Evolutionary conservation across 2,329 filamentous ascomycete genomes (phyloP).

Genomic region (Stachybotrys chartarum): DNA sequence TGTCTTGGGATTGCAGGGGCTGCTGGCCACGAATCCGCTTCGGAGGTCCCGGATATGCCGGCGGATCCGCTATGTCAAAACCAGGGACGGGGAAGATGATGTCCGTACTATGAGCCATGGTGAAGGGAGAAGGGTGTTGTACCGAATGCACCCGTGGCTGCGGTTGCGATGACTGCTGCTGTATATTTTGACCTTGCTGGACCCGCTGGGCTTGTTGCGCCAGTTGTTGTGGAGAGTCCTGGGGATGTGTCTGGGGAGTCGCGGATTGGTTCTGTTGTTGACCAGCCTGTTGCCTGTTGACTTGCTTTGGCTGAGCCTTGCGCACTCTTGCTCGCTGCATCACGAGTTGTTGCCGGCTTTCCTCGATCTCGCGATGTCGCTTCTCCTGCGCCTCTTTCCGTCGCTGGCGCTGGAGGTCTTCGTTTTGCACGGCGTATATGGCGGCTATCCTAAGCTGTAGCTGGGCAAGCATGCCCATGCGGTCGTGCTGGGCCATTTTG

Average conservation of each 20-base stretch:
- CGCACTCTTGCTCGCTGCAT: constrained; percentile 15
- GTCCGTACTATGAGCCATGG: constrained; percentile 8
- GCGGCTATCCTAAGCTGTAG: constrained; percentile 34
- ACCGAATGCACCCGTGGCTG: constrained; percentile 11
- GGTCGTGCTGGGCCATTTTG: constrained; percentile 32
- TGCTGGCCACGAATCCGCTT: constrained; percentile 21
- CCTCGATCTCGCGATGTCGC: constrained; percentile 30
- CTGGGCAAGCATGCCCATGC: constrained; percentile 29
- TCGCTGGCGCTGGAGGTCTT: constrained; percentile 32
- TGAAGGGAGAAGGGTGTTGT: constrained; percentile 14
- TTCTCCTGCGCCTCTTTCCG: constrained; percentile 30
- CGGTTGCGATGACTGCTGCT: constrained; percentile 7
- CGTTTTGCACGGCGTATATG: constrained; percentile 37
- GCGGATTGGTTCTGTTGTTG: too few species aligned
- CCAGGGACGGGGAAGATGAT: constrained; percentile 18
- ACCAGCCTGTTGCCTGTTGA: constrained; percentile 13
- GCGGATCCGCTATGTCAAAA: constrained; percentile 19
- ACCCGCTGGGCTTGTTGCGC: too few species aligned
- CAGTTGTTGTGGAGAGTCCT: too few species aligned
- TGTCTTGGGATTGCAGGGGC: constrained; percentile 11
- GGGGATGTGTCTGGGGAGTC: too few species aligned
- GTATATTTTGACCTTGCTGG: constrained; percentile 6
- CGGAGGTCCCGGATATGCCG: constrained; percentile 18
- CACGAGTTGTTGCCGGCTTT: constrained; percentile 17
- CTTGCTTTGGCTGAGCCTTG: constrained; percentile 13